Evolutionary conservation across 192 early-diverging fungal genomes (phyloP).

Genomic region (Spinellus fusiger): DNA sequence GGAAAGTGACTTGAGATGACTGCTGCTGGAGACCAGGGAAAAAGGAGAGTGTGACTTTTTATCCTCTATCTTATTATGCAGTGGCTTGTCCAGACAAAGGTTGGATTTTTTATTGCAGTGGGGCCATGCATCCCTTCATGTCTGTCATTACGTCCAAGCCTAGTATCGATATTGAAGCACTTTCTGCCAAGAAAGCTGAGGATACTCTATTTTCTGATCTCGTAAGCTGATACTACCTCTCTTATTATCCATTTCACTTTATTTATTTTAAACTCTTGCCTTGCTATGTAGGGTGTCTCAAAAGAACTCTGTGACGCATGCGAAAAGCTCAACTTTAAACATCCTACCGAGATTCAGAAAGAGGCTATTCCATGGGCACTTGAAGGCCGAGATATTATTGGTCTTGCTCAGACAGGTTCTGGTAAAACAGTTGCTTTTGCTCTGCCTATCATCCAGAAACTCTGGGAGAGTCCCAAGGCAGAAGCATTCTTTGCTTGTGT

Average conservation of each 20-base stretch:
- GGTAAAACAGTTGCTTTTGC: constrained; percentile 88
- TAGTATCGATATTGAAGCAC: constrained; percentile 16
- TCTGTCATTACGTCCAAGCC: background rate
- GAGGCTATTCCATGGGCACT: constrained; percentile 90
- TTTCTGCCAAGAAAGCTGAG: constrained; percentile 16
- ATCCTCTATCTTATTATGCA: background rate
- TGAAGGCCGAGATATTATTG: constrained; percentile 90
- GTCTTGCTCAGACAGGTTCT: constrained; percentile 95
- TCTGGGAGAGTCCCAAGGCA: constrained; percentile 84
- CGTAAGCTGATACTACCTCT: constrained; percentile 3
- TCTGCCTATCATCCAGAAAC: constrained; percentile 75
- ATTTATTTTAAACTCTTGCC: background rate
- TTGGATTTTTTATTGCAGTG: background rate
- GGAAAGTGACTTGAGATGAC: too few species aligned
- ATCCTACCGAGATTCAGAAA: constrained; percentile 87
- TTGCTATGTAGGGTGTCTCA: constrained; percentile 64
- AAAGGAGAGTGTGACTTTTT: background rate
- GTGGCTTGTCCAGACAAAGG: background rate
- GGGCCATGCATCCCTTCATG: constrained; percentile 3
- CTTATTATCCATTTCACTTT: background rate
- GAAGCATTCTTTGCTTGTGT: constrained; percentile 82
- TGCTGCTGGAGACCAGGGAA: too few species aligned
- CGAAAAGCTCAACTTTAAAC: constrained; percentile 80
- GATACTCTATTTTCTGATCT: constrained; percentile 30
- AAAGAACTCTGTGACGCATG: constrained; percentile 85